These are phyloP conservation scores for Aspergillus tanneri DNA, from an alignment of 2,329 filamentous ascomycete species.

Conservation along the genomic window DNA sequence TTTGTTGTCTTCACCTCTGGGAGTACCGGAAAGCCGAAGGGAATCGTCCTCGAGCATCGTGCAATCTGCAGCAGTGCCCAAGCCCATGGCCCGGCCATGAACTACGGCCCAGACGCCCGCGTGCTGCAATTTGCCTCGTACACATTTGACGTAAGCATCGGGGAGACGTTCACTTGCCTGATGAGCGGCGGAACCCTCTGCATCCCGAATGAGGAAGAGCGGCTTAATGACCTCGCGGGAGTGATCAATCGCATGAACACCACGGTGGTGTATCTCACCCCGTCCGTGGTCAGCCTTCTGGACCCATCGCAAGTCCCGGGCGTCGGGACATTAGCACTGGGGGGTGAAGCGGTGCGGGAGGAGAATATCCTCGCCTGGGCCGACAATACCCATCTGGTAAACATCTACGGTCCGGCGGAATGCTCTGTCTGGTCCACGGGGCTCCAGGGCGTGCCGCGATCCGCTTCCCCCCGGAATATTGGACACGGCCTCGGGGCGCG, in stretches of 20 bases:
- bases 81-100: slow-evolving; percentile 40
- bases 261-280: slow-evolving; percentile 56
- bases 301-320: slow-evolving; percentile 38
- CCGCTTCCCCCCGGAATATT: slow-evolving; percentile 18
- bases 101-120: slow-evolving; percentile 28
- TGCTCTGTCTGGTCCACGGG: slow-evolving; percentile 20
- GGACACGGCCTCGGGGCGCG: slow-evolving; percentile 35
- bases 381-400: not conserved
- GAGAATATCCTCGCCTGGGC: slow-evolving; percentile 1
- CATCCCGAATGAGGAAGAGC: slow-evolving; percentile 47
- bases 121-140: slow-evolving; percentile 56
- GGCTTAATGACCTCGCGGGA: slow-evolving; percentile 46
- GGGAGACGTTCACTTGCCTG: slow-evolving; percentile 53
- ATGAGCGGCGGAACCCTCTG: slow-evolving; percentile 56
- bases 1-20: slow-evolving; percentile 58
- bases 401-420: slow-evolving; percentile 7
- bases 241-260: slow-evolving; percentile 50
- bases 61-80: slow-evolving; percentile 52
- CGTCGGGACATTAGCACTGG: slow-evolving; percentile 33
- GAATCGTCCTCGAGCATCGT: slow-evolving; percentile 58
- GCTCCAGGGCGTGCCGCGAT: not conserved
- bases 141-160: slow-evolving; percentile 50
- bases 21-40: slow-evolving; percentile 52
- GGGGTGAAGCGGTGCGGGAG: slow-evolving; percentile 20
- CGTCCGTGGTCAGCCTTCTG: slow-evolving; percentile 50